These are phyloP conservation scores for Paraglomus brasilianum DNA, from an alignment of 192 early-diverging fungal genomes.

Conservation along the genomic window DNA sequence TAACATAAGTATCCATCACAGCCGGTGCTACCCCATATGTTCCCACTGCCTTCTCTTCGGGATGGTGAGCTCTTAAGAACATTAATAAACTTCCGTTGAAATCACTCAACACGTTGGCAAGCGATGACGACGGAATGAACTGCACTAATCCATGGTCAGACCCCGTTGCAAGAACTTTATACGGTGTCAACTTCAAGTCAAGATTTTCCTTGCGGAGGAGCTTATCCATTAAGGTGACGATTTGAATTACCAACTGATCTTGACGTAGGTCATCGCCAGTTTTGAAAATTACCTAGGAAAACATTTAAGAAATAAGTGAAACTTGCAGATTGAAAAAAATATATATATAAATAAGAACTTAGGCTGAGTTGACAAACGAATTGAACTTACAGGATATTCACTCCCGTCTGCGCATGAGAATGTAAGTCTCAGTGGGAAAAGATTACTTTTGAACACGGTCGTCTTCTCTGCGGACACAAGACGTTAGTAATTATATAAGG, in stretches of 20 bases:
- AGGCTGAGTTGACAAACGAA: background rate
- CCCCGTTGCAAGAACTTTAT: conserved; percentile 94
- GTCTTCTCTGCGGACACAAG: conserved; percentile 60
- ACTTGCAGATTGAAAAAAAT: conserved; percentile 22
- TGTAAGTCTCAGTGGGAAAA: conserved; percentile 83
- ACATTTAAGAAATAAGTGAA: background rate
- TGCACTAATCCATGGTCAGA: conserved; percentile 94
- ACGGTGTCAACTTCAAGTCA: conserved; percentile 90
- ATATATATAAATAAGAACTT: background rate
- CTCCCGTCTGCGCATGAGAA: conserved; percentile 82
- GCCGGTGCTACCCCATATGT: conserved; percentile 66
- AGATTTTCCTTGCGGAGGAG: conserved; percentile 94
- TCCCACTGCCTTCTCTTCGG: conserved; percentile 54
- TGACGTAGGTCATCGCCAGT: conserved; percentile 96
- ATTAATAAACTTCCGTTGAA: conserved; percentile 78
- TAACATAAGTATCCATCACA: conserved; percentile 95
- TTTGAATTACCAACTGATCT: conserved; percentile 97
- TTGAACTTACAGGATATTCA: conserved; percentile 71
- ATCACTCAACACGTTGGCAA: conserved; percentile 88
- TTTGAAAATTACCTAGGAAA: conserved; percentile 84
- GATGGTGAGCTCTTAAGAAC: conserved; percentile 76
- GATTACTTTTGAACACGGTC: conserved; percentile 85
- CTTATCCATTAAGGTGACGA: conserved; percentile 96
- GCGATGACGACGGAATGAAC: conserved; percentile 85
- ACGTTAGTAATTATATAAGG: background rate